These are phyloP conservation scores for Chrysosphaeria jannelii DNA, from an alignment of 2,329 filamentous ascomycete genomes.

Conservation along the genomic window DNA sequence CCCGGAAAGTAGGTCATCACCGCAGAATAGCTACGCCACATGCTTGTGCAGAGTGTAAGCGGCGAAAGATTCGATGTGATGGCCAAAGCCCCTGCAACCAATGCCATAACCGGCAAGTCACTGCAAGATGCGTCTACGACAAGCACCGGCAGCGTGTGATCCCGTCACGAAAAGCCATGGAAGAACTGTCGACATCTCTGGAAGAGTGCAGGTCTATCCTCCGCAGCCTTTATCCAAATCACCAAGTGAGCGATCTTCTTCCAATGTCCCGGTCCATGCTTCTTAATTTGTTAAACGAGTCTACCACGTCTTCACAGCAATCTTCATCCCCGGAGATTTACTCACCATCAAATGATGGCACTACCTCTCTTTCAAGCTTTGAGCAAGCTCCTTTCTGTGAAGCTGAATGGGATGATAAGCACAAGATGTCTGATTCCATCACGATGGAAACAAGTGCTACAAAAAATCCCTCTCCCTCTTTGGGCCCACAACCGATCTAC, in stretches of 20 bases:
- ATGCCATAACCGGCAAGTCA: conserved; percentile 53
- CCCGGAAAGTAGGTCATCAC: too few relatives aligned
- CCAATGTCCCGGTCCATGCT: conserved; percentile 27
- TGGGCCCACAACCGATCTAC: conserved; percentile 38
- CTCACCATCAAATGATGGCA: conserved; percentile 21
- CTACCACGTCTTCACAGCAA: conserved; percentile 9
- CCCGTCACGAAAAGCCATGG: conserved; percentile 44
- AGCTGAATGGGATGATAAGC: too few relatives aligned
- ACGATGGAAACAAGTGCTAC: conserved; percentile 18
- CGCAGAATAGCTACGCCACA: background rate
- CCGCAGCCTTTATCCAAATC: conserved; percentile 28
- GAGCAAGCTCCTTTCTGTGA: too few relatives aligned
- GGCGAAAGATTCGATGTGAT: conserved; percentile 26
- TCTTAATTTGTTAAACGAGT: conserved; percentile 22
- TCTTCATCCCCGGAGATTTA: conserved; percentile 14
- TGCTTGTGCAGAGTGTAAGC: background rate
- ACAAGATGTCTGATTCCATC: too few relatives aligned
- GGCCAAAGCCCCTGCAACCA: conserved; percentile 57
- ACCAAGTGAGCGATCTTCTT: conserved; percentile 19
- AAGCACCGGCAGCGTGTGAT: conserved; percentile 51
- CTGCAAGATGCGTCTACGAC: conserved; percentile 52
- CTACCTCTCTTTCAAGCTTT: conserved; percentile 16
- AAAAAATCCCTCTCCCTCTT: conserved; percentile 16
- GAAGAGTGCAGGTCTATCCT: conserved; percentile 34
- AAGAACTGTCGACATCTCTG: conserved; percentile 30